Percentiles rank a stretch among this genome's conserved stretches.
Evolutionary conservation across 2,329 filamentous ascomycete genomes (phyloP).

Genomic region (Phialocephala subalpina): DNA sequence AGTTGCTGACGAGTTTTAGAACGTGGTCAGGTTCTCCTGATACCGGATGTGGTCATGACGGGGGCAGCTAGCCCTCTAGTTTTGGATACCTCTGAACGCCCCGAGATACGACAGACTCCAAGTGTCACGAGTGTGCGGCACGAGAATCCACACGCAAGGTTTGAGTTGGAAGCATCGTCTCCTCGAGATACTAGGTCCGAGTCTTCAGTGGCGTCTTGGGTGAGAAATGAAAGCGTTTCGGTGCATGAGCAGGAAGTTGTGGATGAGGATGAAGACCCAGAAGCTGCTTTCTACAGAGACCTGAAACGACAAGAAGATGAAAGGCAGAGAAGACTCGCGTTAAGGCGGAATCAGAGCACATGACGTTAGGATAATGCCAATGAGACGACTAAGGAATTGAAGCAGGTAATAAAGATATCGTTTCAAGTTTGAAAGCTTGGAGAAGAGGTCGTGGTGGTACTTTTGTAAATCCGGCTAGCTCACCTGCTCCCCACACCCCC

Average conservation of each 20-base stretch:
- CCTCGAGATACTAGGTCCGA: background rate
- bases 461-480: no score
- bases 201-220: background rate
- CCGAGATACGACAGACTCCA: background rate
- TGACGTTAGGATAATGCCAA: no score
- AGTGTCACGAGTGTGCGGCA: background rate
- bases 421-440: no score
- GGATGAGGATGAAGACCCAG: background rate
- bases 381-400: no score
- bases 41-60: background rate
- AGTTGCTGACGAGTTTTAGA: background rate
- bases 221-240: background rate
- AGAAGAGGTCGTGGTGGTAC: no score
- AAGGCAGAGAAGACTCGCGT: background rate
- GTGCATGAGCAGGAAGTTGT: background rate
- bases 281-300: background rate
- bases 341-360: no score
- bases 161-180: background rate
- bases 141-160: background rate
- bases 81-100: background rate
- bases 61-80: background rate
- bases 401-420: no score
- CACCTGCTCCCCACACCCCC: no score
- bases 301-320: background rate
- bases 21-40: background rate